Conservation (phyloP, 192 early-diverging fungal species). For the Endogone sp. region DNA sequence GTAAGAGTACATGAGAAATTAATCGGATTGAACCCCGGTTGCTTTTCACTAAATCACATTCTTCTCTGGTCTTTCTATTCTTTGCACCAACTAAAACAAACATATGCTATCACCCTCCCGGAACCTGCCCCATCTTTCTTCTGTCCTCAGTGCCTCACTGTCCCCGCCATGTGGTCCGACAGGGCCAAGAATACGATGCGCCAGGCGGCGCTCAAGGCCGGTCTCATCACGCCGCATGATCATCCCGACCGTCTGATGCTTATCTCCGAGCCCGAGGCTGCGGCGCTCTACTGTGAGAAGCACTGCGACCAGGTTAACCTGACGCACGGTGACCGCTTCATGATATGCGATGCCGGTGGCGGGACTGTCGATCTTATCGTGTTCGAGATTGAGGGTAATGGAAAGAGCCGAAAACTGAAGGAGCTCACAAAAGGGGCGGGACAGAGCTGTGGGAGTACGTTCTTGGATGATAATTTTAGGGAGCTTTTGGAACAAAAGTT, state of each 20-base stretch:
- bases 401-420: conserved; percentile 22
- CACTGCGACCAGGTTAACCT: conserved; percentile 40
- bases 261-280: conserved; percentile 43
- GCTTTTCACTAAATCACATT: neutral
- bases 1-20: too few species aligned
- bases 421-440: conserved; percentile 45
- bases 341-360: conserved; percentile 49
- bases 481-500: conserved; percentile 26
- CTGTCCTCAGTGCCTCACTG: conserved; percentile 44
- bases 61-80: neutral
- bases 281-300: conserved; percentile 42
- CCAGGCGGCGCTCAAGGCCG: conserved; percentile 35
- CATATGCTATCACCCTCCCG: too few species aligned
- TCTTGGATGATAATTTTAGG: conserved; percentile 37
- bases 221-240: conserved; percentile 25
- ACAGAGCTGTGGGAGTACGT: conserved; percentile 42
- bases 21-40: too few species aligned
- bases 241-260: conserved; percentile 36
- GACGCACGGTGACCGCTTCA: conserved; percentile 31
- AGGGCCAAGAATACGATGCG: conserved; percentile 40
- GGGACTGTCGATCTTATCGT: conserved; percentile 51
- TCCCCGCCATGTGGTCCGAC: conserved; percentile 52
- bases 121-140: too few species aligned
- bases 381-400: conserved; percentile 38
- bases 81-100: too few species aligned